These are phyloP conservation scores for Hypoxylon sp. DNA, from an alignment of 2,329 filamentous ascomycete species.

Conservation along the genomic window DNA sequence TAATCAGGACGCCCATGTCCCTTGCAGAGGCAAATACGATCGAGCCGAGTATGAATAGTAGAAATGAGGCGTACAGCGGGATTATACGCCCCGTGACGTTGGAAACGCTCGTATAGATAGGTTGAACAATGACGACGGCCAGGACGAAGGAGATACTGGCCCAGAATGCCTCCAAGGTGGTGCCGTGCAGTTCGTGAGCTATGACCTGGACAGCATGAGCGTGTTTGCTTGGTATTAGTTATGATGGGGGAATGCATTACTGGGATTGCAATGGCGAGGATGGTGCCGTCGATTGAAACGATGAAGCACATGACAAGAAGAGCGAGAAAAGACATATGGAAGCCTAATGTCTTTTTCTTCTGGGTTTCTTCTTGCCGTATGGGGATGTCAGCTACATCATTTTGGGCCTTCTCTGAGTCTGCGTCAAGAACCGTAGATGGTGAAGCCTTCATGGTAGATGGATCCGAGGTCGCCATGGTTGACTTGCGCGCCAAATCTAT, in stretches of 20 bases:
- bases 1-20: constrained; percentile 39
- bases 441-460: too few relatives aligned
- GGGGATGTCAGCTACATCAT: too few relatives aligned
- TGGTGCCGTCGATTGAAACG: constrained; percentile 32
- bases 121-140: constrained; percentile 38
- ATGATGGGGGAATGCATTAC: constrained; percentile 17
- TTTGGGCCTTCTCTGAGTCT: too few relatives aligned
- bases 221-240: not conserved
- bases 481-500: too few relatives aligned
- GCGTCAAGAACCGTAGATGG: too few relatives aligned
- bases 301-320: constrained; percentile 32
- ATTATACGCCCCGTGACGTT: constrained; percentile 46
- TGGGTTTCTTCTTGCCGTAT: too few relatives aligned
- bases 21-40: constrained; percentile 42
- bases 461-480: too few relatives aligned
- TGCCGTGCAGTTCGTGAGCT: constrained; percentile 35
- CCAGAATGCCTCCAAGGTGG: constrained; percentile 44
- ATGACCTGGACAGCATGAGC: constrained; percentile 30
- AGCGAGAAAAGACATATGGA: constrained; percentile 32
- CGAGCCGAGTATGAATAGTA: constrained; percentile 49
- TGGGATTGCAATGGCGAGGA: constrained; percentile 34
- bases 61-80: constrained; percentile 41
- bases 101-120: constrained; percentile 42
- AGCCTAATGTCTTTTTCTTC: constrained; percentile 29
- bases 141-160: constrained; percentile 46